A percentile compares a stretch with the other conserved stretches of the same genome.
Conservation (phyloP, 179 eudicot species). For the Spinacia oleracea region DNA sequence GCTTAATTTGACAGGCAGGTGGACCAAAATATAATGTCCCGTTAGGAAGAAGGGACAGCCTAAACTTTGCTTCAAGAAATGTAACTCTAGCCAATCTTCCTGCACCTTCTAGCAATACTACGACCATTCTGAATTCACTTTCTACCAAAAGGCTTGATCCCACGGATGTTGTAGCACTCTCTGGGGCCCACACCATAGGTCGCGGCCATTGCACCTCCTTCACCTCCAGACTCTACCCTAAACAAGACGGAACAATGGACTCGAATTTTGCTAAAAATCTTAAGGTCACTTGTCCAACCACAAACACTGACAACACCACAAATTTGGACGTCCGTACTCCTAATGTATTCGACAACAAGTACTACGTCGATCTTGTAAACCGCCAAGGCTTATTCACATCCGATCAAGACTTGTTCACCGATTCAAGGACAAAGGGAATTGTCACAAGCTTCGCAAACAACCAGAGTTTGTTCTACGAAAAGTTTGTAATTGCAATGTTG, state of each 20-base stretch:
- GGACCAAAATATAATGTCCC: constrained; percentile 64
- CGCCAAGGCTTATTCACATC: constrained; percentile 52
- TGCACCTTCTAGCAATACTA: constrained; percentile 43
- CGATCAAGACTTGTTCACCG: constrained; percentile 46
- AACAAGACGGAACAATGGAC: constrained; percentile 47
- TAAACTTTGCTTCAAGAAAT: constrained; percentile 33
- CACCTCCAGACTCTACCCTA: constrained; percentile 42
- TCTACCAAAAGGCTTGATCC: constrained; percentile 44
- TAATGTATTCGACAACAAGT: constrained; percentile 50
- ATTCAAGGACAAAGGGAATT: constrained; percentile 36
- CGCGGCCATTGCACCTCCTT: constrained; percentile 47
- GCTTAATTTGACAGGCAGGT: constrained; percentile 53
- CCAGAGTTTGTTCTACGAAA: constrained; percentile 44
- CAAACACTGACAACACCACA: constrained; percentile 28
- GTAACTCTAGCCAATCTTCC: constrained; percentile 51
- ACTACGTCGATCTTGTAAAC: constrained; percentile 43
- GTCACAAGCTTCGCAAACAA: constrained; percentile 45
- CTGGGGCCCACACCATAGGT: constrained; percentile 61
- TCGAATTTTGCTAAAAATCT: constrained; percentile 36
- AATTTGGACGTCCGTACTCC: constrained; percentile 39
- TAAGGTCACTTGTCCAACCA: constrained; percentile 38
- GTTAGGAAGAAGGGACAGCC: constrained; percentile 64
- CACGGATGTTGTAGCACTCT: constrained; percentile 63
- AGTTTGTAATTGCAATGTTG: constrained; percentile 44
- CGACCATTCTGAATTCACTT: constrained; percentile 36